Evolutionary conservation across 2,329 filamentous ascomycete genomes (phyloP).

Genomic region (Cercospora brassicicola): DNA sequence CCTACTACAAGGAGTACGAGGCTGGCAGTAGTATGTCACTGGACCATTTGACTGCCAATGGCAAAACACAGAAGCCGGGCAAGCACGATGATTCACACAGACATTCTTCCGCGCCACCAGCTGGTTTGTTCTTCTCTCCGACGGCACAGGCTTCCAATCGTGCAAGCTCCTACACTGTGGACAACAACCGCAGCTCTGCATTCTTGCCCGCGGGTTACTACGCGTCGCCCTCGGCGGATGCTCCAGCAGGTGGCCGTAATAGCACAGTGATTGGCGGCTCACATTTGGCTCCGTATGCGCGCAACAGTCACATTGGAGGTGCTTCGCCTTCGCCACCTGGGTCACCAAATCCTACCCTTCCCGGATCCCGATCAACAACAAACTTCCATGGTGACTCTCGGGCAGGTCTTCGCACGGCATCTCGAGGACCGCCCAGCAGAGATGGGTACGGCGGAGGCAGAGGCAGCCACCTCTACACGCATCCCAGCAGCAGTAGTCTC

Average conservation of each 20-base stretch:
- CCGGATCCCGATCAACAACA: constrained; percentile 21
- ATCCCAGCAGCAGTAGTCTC: constrained; percentile 41
- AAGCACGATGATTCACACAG: constrained; percentile 30
- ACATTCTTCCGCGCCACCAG: constrained; percentile 57
- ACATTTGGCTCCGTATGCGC: constrained; percentile 33
- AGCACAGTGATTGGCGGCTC: constrained; percentile 47
- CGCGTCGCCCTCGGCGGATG: constrained; percentile 60
- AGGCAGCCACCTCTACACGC: constrained; percentile 31
- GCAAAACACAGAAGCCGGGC: constrained; percentile 41
- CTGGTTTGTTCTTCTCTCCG: constrained; percentile 90
- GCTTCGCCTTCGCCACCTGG: constrained; percentile 31
- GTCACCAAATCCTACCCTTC: constrained; percentile 26
- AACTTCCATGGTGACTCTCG: constrained; percentile 22
- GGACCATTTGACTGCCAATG: constrained; percentile 50
- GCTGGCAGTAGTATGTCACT: constrained; percentile 58
- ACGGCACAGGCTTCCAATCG: constrained; percentile 65
- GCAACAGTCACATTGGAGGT: constrained; percentile 27
- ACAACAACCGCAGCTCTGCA: constrained; percentile 67
- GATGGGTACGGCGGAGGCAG: constrained; percentile 12
- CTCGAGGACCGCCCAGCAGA: constrained; percentile 17
- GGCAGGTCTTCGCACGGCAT: constrained; percentile 15
- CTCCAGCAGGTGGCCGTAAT: constrained; percentile 45
- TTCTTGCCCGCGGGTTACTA: constrained; percentile 93
- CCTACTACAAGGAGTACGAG: constrained; percentile 46
- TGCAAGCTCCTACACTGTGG: constrained; percentile 33